Percentiles rank a stretch among this genome's conserved stretches.
phyloP scores from a whole-genome alignment of 805 yeast species.

The Starmerella scarabaei region DNA sequence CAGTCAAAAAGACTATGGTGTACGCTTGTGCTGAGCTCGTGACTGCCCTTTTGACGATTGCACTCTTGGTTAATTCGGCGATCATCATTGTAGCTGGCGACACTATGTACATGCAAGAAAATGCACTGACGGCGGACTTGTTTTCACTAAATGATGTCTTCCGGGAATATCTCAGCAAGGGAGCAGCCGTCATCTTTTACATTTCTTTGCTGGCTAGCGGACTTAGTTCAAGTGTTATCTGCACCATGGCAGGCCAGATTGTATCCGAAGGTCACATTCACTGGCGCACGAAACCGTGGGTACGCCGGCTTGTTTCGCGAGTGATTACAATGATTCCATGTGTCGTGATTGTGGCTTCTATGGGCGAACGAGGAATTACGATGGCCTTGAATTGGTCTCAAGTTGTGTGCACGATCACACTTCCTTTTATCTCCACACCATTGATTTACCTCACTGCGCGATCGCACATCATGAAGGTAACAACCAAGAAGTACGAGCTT shows the following conservation, averaged over 20 bases:
- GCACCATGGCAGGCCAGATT: constrained; percentile 87
- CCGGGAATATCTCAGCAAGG: constrained; percentile 47
- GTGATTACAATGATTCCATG: constrained; percentile 72
- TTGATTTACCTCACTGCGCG: constrained; percentile 67
- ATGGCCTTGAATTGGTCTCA: constrained; percentile 73
- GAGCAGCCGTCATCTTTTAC: constrained; percentile 75
- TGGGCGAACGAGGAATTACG: constrained; percentile 63
- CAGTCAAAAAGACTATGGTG: constrained; percentile 58
- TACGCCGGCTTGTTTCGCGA: constrained; percentile 65
- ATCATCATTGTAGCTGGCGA: constrained; percentile 74
- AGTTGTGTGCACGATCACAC: constrained; percentile 64
- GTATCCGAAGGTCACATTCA: constrained; percentile 81
- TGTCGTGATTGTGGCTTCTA: constrained; percentile 50
- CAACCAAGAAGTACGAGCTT: constrained; percentile 11
- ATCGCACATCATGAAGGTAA: constrained; percentile 46
- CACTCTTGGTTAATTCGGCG: constrained; percentile 75
- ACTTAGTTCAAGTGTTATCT: constrained; percentile 81
- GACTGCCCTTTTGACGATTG: constrained; percentile 61
- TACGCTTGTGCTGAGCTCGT: constrained; percentile 62
- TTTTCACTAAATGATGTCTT: constrained; percentile 62
- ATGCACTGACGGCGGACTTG: constrained; percentile 60
- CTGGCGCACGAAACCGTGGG: constrained; percentile 72
- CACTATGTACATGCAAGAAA: constrained; percentile 55
- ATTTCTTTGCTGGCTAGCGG: constrained; percentile 74
- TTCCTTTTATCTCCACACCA: constrained; percentile 80